A percentile compares a stretch with the other conserved stretches of the same genome.
phyloP scores from a whole-genome alignment of 768 basidiomycete species.

The Pisolithus sp. region DNA sequence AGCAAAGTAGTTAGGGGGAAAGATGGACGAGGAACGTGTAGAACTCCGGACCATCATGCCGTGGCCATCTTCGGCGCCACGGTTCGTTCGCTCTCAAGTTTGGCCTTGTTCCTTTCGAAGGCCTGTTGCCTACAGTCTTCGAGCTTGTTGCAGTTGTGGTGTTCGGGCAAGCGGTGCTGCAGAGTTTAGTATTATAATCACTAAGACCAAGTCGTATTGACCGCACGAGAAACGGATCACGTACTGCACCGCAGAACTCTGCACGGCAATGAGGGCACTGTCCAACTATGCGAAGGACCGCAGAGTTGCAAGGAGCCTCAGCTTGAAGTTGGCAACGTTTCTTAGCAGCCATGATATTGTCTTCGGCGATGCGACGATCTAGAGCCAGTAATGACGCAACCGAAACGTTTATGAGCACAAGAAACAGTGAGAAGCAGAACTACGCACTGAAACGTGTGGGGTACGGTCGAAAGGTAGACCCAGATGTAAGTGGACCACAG shows the following conservation, averaged over 20 bases:
- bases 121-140: constrained; percentile 84
- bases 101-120: constrained; percentile 81
- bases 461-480: background rate
- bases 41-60: constrained; percentile 36
- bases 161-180: constrained; percentile 85
- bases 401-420: background rate
- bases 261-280: constrained; percentile 75
- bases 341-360: constrained; percentile 64
- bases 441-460: background rate
- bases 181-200: constrained; percentile 4
- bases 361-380: background rate
- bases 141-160: constrained; percentile 77
- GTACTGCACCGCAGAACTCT: constrained; percentile 71
- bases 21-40: constrained; percentile 8
- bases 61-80: constrained; percentile 82
- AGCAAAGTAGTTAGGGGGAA: constrained; percentile 1
- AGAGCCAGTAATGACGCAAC: background rate
- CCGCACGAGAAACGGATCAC: constrained; percentile 21
- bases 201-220: constrained; percentile 11
- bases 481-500: background rate
- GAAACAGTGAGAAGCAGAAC: background rate
- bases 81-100: constrained; percentile 84
- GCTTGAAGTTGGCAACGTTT: constrained; percentile 74
- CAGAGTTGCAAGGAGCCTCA: constrained; percentile 58
- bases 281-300: constrained; percentile 78